Evolutionary conservation across 2,329 filamentous ascomycete genomes (phyloP).

Genomic region (Beauveria australis): DNA sequence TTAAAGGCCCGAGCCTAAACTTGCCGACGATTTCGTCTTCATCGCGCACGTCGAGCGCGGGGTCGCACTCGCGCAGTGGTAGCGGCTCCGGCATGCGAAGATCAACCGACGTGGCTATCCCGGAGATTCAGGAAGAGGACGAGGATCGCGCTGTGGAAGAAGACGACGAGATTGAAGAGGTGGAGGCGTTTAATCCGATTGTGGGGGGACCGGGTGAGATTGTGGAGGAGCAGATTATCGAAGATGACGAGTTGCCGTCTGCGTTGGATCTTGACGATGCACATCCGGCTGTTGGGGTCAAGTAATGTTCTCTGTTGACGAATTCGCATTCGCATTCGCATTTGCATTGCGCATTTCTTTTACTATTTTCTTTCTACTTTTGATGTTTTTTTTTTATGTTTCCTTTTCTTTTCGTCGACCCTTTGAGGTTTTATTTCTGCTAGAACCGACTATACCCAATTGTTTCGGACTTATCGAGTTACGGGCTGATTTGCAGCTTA

Average conservation of each 20-base stretch:
- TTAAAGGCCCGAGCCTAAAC: conserved; percentile 69
- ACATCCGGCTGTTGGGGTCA: background rate
- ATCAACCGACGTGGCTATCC: conserved; percentile 66
- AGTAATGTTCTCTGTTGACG: background rate
- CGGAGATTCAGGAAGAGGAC: conserved; percentile 46
- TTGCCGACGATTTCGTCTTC: conserved; percentile 27
- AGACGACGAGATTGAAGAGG: conserved; percentile 47
- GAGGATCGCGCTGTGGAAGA: conserved; percentile 44
- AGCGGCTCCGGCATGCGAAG: conserved; percentile 56
- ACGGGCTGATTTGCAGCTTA: background rate
- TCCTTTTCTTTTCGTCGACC: background rate
- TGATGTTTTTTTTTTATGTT: background rate
- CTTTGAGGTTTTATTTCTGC: background rate
- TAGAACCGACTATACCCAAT: conserved; percentile 7
- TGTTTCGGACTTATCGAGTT: conserved; percentile 1
- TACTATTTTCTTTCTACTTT: background rate
- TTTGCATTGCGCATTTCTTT: background rate
- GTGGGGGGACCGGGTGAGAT: conserved; percentile 34
- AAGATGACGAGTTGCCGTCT: conserved; percentile 27
- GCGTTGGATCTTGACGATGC: conserved; percentile 11
- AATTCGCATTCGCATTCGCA: background rate
- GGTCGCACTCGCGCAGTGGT: conserved; percentile 45
- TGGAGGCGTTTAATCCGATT: conserved; percentile 50
- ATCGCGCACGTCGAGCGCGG: conserved; percentile 19
- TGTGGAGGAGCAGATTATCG: conserved; percentile 39